Evolutionary conservation across 1,139 yeast species (phyloP), one percentile per base, ranked within the genome.

Genomic region (Diutina ranongensis): DNA sequence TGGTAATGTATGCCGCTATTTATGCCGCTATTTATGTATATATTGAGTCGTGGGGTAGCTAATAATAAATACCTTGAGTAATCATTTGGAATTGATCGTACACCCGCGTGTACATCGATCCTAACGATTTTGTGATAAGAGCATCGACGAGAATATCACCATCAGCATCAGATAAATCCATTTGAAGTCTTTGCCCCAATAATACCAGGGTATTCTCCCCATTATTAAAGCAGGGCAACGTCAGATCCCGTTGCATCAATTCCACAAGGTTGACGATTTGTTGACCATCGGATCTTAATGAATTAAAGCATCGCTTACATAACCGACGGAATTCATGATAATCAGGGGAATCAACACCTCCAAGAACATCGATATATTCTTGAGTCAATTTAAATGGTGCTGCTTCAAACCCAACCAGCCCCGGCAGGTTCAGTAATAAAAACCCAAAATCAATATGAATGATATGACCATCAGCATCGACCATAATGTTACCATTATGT

Each of bases 361-460:
- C 98, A 55, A 92, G 62, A 3, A 92, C 61, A 38, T 89, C 97
- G 20, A 88, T 77, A 56, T 92, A 92, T 57, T 92, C 98, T 49
- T 72, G 71, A 0, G 97, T 87, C 16, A 92, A 67, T 58, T 92
- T 92, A 69, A 92, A 92, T 1, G 98, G 97, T 0, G 97, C 96
- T 1, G 96, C 94, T 58, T 92, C 98, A 61, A 92, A 88, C 0
- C 97, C 96, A 47, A 92, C 87, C 48, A 95, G 83, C 2, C 97
- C 97, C 0, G 98, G 98, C 0, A 97, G 83, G 57, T 92, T 92
- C 0, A 96, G 86, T 4, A 92, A 67, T 57, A 92, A 64, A 59
- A 88, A 92, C 0, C 98, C 98, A 66, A 92, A 92, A 64, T 92
- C 98, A 54, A 92, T 92, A 60, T 92, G 98, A 45, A 88, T 81